Base-by-base conservation (phyloP, 1,139 yeast species). In the Taphrina sp. region DNA sequence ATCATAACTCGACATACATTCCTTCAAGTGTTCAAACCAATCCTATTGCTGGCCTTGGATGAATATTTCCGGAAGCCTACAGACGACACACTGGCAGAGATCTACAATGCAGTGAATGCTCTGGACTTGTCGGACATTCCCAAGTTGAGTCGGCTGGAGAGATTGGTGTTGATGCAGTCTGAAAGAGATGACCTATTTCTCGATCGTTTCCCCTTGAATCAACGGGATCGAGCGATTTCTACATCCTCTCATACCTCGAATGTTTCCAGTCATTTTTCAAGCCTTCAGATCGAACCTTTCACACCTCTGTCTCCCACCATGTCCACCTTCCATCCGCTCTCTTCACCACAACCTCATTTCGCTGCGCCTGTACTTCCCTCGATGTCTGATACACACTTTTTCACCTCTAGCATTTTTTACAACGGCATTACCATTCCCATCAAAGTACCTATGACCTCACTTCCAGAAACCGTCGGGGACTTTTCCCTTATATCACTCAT, bases 11-110 rank as follows among this genome's bases (percentile, higher is more conserved):
- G 71, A 26, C 72, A 76, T 49, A 68, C 75, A 3, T 79, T 71
- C 64, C 78, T 80, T 68, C 81, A 80, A 62, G 77, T 77, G 58
- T 80, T 80, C 67, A 78, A 59, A 65, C 85, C 86, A 2, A 67
- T 81, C 58, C 67, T 81, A 49, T 65, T 80, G 60, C 74, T 81
- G 41, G 77, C 82, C 16, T 70, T 80, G 61, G 83, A 80, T 64
- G 72, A 71, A 42, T 69, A 70, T 52, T 66, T 70, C 59, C 59
- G 61, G 52, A 43, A 60, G n/a, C 68, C 71, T 1, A 51, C 64
- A 3, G 61, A 62, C 10, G 60, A 65, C 31, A 63, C 66, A 12
- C 62, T 72, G 22, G 61, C 65, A 41, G 68, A 67, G 49, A 67
- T 76, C 36, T 75, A 71, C 63, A 66, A 71, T 33, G 64, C 75